Base-by-base conservation (phyloP, 306 rosid species). In the Macrotyloma uniflorum region DNA sequence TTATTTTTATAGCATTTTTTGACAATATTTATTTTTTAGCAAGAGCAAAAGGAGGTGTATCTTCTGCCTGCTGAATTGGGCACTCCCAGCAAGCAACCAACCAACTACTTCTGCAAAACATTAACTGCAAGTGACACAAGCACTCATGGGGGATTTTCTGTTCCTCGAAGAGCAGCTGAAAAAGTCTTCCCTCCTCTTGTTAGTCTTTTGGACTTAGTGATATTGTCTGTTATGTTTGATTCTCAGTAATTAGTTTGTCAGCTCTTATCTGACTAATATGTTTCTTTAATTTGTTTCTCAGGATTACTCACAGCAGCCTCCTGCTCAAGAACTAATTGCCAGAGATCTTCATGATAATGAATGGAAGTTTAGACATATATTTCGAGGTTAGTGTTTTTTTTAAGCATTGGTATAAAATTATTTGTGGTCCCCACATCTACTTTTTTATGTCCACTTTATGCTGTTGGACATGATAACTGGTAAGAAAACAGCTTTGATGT, bases 151-250 rank as follows among this genome's bases (percentile, higher is more conserved):
- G 93, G 93, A 69, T 90, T 88, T 78, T 90, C 93, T 72, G 96
- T 90, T 80, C 93, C 96, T 55, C 91, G 96, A 43, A 89, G 96
- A 58, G 96, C 96, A 67, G 96, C 96, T 26, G 96, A 90, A 80
- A 90, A 90, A 87, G 92, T 90, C 70, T 90, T 90, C 71, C 96
- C 96, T 55, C 91, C 96, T 72, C 91, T 90, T 77, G 96, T 90
- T 82, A 22, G 93, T 85, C 28, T 54, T 55, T n/a, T 74, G 67
- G 38, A 14, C 36, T 30, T 54, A 35, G 24, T 84, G 75, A 63
- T 79, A 87, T 88, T 79, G 86, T 83, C 81, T 8, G 77, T 66
- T 42, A 18, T 36, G 51, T 74, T 42, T 76, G 43, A 20, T 23
- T 15, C 13, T 28, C 20, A n/a, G 55, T 26, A 51, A 23, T 53